These are phyloP conservation scores for Dactylorhiza incarnata DNA, from an alignment of 106 monocot genomes.

Conservation along the genomic window DNA sequence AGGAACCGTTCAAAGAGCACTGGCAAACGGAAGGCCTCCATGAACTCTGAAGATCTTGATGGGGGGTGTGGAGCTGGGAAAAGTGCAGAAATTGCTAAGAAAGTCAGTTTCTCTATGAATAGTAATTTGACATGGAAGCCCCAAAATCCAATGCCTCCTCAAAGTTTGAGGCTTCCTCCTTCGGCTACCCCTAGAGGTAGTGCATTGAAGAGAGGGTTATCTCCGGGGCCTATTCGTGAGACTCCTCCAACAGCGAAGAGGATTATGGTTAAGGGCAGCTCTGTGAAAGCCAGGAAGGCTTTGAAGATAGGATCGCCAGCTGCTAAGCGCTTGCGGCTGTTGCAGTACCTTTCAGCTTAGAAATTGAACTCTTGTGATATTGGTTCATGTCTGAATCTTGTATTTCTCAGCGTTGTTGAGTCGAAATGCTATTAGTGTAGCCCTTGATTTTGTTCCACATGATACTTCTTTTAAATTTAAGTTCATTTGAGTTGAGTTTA, in stretches of 20 bases:
- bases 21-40: background rate
- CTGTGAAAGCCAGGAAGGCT: constrained; percentile 37
- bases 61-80: constrained; percentile 19
- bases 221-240: constrained; percentile 72
- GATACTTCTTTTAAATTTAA: background rate
- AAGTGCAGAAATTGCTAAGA: constrained; percentile 59
- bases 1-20: constrained; percentile 44
- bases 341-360: constrained; percentile 54
- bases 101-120: constrained; percentile 91
- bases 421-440: background rate
- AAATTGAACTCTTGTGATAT: constrained; percentile 6
- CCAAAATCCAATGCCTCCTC: constrained; percentile 78
- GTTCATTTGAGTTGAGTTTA: constrained; percentile 5
- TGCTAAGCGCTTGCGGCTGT: constrained; percentile 48
- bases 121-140: constrained; percentile 94
- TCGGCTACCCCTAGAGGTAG: constrained; percentile 87
- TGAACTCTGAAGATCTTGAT: constrained; percentile 3
- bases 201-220: constrained; percentile 85
- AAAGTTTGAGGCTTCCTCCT: constrained; percentile 82
- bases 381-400: background rate
- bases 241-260: constrained; percentile 38
- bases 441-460: background rate
- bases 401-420: background rate
- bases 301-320: constrained; percentile 40
- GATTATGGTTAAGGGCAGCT: constrained; percentile 43